These are phyloP conservation scores for Pyricularia grisea DNA, from an alignment of 2,329 filamentous ascomycete species.

Conservation along the genomic window DNA sequence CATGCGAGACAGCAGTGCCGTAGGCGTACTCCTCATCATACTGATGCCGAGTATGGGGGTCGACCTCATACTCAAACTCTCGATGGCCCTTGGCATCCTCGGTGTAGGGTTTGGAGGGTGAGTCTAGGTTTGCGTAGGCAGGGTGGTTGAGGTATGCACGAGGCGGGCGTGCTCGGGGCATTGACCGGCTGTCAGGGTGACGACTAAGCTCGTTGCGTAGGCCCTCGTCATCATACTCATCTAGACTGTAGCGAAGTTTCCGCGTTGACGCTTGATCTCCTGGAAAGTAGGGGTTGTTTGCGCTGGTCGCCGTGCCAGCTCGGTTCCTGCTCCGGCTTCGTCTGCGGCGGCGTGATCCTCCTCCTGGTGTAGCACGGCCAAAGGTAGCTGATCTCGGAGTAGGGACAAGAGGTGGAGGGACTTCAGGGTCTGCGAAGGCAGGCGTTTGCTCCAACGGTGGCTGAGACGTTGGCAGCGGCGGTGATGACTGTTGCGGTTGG, in stretches of 20 bases:
- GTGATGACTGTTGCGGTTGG: neutral
- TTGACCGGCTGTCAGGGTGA: neutral
- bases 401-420: neutral
- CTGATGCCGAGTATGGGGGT: neutral
- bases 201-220: neutral
- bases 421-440: neutral
- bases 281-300: neutral
- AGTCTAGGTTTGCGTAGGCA: neutral
- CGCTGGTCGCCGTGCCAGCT: neutral
- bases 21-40: conserved; percentile 5
- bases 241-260: neutral
- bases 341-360: neutral
- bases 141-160: conserved; percentile 6
- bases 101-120: neutral
- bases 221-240: neutral
- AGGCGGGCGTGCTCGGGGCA: neutral
- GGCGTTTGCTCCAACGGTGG: neutral
- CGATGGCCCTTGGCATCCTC: conserved; percentile 2
- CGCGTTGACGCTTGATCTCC: neutral
- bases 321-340: neutral
- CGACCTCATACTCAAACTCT: neutral
- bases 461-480: neutral
- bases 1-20: neutral
- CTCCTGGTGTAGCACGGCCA: neutral
- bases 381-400: neutral